Percentiles rank a stretch among this genome's conserved stretches.
Evolutionary conservation across 2,329 filamentous ascomycete species (phyloP).

Genomic region (Nannizzia gypsea): DNA sequence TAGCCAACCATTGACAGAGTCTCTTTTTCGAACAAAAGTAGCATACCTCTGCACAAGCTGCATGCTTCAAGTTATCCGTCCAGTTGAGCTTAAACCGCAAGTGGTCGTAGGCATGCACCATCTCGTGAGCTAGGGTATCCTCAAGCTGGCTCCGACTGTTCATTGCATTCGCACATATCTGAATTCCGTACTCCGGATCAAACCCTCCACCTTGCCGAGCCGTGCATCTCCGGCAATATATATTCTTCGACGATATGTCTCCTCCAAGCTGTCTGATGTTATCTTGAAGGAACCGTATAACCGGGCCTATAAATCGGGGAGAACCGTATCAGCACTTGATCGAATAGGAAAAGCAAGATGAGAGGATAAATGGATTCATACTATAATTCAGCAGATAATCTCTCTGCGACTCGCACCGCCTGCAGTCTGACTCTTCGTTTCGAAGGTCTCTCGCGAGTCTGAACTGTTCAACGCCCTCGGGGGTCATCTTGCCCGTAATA

Average conservation of each 20-base stretch:
- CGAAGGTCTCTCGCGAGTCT: slow-evolving; percentile 62
- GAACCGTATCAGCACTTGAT: neutral
- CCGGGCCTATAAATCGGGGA: slow-evolving; percentile 45
- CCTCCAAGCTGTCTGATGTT: slow-evolving; percentile 72
- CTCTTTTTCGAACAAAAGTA: slow-evolving; percentile 2
- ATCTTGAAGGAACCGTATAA: slow-evolving; percentile 74
- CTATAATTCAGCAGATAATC: slow-evolving; percentile 75
- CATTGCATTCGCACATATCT: slow-evolving; percentile 88
- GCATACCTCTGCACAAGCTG: slow-evolving; percentile 80
- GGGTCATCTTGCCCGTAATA: slow-evolving; percentile 59
- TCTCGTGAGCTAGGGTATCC: slow-evolving; percentile 90
- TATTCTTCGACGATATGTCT: slow-evolving; percentile 58
- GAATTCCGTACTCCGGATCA: slow-evolving; percentile 70
- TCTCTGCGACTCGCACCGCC: slow-evolving; percentile 65
- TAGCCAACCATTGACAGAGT: neutral
- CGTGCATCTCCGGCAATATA: slow-evolving; percentile 71
- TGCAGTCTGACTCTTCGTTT: slow-evolving; percentile 67
- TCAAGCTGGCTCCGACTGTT: slow-evolving; percentile 69
- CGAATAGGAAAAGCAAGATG: neutral
- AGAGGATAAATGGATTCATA: slow-evolving; percentile 18
- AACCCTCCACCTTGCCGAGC: slow-evolving; percentile 69
- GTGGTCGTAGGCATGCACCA: slow-evolving; percentile 96
- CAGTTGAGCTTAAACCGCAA: slow-evolving; percentile 83
- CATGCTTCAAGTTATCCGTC: slow-evolving; percentile 68
- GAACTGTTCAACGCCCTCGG: slow-evolving; percentile 60